These are phyloP conservation scores for Phycomyces nitens DNA, from an alignment of 192 early-diverging fungal species.

Conservation along the genomic window DNA sequence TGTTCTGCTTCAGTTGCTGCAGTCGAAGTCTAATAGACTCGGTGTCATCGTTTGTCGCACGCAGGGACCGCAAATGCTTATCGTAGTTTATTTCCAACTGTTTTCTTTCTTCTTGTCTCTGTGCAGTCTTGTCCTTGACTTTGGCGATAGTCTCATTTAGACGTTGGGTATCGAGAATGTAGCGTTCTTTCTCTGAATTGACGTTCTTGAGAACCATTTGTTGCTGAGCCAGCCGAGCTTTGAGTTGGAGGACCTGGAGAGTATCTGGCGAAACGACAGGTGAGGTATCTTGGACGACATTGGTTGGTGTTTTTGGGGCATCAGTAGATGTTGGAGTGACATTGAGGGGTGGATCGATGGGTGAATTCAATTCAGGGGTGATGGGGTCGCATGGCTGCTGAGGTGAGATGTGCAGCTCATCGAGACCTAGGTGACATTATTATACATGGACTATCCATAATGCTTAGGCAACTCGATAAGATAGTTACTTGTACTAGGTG, in stretches of 20 bases:
- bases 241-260: background rate
- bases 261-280: background rate
- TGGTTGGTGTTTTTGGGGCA: no score
- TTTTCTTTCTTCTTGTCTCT: constrained; percentile 17
- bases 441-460: no score
- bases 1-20: constrained; percentile 32
- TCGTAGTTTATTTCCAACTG: constrained; percentile 25
- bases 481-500: no score
- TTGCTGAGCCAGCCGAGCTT: background rate
- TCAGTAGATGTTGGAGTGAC: no score
- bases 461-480: no score
- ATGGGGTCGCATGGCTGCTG: no score
- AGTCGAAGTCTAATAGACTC: constrained; percentile 37
- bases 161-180: background rate
- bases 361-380: no score
- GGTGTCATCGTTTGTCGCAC: constrained; percentile 46
- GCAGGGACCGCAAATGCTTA: constrained; percentile 31
- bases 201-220: background rate
- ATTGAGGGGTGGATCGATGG: no score
- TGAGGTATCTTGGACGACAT: no score
- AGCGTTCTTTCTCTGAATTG: background rate
- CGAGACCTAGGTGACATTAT: no score
- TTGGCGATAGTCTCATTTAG: background rate
- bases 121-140: background rate
- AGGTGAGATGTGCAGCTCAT: no score